These are phyloP conservation scores for Trichoderma breve DNA, from an alignment of 2,329 filamentous ascomycete species.

Conservation along the genomic window DNA sequence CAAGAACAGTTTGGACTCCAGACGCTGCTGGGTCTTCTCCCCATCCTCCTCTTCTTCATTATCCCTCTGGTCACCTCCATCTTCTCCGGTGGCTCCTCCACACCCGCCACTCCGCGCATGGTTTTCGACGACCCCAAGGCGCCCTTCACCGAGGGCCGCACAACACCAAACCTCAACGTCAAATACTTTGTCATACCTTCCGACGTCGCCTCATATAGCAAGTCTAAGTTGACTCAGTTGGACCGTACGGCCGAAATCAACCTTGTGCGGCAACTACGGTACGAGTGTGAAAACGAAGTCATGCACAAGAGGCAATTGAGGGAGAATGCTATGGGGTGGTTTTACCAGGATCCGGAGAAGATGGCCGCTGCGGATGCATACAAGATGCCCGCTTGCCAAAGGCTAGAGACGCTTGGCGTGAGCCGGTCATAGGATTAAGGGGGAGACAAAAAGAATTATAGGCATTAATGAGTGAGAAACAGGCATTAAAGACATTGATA, in stretches of 20 bases:
- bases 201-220: slow-evolving; percentile 69
- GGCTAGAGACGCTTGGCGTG: slow-evolving; percentile 45
- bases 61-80: slow-evolving; percentile 79
- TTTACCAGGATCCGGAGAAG: slow-evolving; percentile 76
- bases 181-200: slow-evolving; percentile 82
- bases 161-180: slow-evolving; percentile 67
- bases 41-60: slow-evolving; percentile 85
- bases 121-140: slow-evolving; percentile 69
- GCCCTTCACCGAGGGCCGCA: slow-evolving; percentile 72
- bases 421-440: slow-evolving; percentile 24
- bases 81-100: slow-evolving; percentile 54
- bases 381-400: slow-evolving; percentile 52
- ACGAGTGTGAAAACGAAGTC: slow-evolving; percentile 73
- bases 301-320: slow-evolving; percentile 62
- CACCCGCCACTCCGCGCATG: slow-evolving; percentile 62
- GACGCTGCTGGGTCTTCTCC: slow-evolving; percentile 73
- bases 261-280: slow-evolving; percentile 65
- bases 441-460: not conserved
- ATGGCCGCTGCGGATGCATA: slow-evolving; percentile 65
- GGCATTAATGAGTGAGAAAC: slow-evolving; percentile 4
- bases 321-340: slow-evolving; percentile 83
- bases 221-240: slow-evolving; percentile 68
- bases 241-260: slow-evolving; percentile 75
- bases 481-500: slow-evolving; percentile 16
- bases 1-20: slow-evolving; percentile 52